Base-by-base conservation (phyloP, 2,329 filamentous ascomycete species). In the Hypomyces rosellus region DNA sequence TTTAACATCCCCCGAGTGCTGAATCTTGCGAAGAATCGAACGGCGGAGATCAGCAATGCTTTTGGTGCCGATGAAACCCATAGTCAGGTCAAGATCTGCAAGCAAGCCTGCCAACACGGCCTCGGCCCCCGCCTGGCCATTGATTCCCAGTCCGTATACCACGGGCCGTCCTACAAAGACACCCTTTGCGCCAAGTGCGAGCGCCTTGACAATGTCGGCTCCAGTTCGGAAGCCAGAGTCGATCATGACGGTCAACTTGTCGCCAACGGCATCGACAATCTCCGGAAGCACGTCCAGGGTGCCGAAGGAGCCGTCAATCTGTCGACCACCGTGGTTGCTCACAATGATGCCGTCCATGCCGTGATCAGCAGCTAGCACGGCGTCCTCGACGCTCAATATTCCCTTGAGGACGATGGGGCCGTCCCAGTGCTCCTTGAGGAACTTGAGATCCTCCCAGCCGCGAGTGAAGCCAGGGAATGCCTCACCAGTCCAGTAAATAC, bases 361-460 rank as follows among this genome's bases (percentile, higher is more conserved):
- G 37, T 69, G 54, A 25, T 66, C 57, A 6, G 68, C 62, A 1
- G 70, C 70, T 2, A 65, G 52, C n/a, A 61, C 54, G 12, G 69
- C 71, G 48, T 74, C 70, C 9, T 71, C 65, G 3, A 69, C 67
- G 6, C 63, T 69, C 53, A 69, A 60, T 3, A 74, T 65, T 3
- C 71, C 71, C 45, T 73, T 73, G 37, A 71, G 61, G 12, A 74
- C 62, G 18, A 73, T 68, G 0, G 70, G 69, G 0, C 82, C 82
- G 53, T 80, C 72, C 80, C 83, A 87, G 51, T 82, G 63, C 57
- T 76, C 68, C 55, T 76, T 72, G 54, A 88, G 60, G 44, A 80
- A 69, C n/a, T 70, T 68, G 34, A 88, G 63, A 36, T 88, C 73
- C 2, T 81, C 76, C 85, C 84, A 88, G 0, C 71, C 70, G 56